These are phyloP conservation scores for Dendrobium nobile DNA, from an alignment of 106 monocot species.

Conservation along the genomic window DNA sequence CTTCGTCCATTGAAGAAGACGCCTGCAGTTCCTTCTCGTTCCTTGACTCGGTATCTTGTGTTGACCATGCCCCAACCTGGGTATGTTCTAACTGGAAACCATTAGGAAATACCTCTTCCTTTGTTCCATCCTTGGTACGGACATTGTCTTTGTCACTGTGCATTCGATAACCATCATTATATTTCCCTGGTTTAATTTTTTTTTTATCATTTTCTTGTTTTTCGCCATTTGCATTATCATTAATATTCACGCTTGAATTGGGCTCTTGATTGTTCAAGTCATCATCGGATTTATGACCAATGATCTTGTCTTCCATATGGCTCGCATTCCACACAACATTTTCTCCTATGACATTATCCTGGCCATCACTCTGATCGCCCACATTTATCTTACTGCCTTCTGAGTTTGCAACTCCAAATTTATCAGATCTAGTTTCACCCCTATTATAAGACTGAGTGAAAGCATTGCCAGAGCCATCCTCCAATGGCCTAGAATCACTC, in stretches of 20 bases:
- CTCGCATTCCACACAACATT: constrained; percentile 8
- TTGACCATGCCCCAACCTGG: constrained; percentile 52
- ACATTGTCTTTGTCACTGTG: constrained; percentile 12
- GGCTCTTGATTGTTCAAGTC: background rate
- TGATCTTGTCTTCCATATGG: background rate
- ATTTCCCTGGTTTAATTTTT: constrained; percentile 20
- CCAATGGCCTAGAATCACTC: constrained; percentile 21
- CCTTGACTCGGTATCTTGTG: constrained; percentile 65
- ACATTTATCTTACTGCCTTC: constrained; percentile 9
- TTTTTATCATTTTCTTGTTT: constrained; percentile 19
- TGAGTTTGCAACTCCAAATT: constrained; percentile 26
- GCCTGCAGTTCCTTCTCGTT: constrained; percentile 59
- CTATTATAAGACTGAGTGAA: constrained; percentile 3
- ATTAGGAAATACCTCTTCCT: constrained; percentile 61
- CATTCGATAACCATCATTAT: constrained; percentile 18
- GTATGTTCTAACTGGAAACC: constrained; percentile 60
- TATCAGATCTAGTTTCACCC: constrained; percentile 12
- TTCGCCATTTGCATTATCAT: constrained; percentile 11
- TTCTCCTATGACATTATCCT: constrained; percentile 16
- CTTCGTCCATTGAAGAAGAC: constrained; percentile 25
- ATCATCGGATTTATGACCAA: background rate
- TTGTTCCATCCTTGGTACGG: constrained; percentile 5
- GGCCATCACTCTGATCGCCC: constrained; percentile 6
- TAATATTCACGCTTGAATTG: constrained; percentile 12
- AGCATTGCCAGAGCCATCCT: constrained; percentile 31